These are phyloP conservation scores for Vanderwaltozyma tropicalis DNA, from an alignment of 805 yeast genomes.

Conservation along the genomic window DNA sequence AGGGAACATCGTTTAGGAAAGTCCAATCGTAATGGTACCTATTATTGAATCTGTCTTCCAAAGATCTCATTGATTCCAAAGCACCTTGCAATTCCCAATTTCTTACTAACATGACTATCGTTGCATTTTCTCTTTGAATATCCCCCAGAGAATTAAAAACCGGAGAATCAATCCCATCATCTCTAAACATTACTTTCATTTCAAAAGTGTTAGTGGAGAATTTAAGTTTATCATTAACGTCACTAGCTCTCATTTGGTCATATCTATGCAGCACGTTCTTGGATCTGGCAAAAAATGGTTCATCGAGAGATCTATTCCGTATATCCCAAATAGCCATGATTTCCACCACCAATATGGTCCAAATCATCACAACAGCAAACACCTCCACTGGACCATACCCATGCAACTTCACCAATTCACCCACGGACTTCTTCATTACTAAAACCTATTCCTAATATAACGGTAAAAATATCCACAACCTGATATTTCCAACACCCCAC, in stretches of 20 bases:
- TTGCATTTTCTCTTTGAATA: slow-evolving; percentile 45
- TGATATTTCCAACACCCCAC: too few relatives aligned
- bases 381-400: too few relatives aligned
- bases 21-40: slow-evolving; percentile 69
- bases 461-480: too few relatives aligned
- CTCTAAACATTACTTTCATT: slow-evolving; percentile 6
- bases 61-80: slow-evolving; percentile 59
- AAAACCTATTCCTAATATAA: too few relatives aligned
- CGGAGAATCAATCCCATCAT: background rate
- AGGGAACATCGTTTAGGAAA: slow-evolving; percentile 65
- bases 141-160: background rate
- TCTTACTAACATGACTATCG: slow-evolving; percentile 77
- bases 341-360: too few relatives aligned
- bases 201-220: slow-evolving; percentile 22
- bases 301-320: too few relatives aligned
- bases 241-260: slow-evolving; percentile 8
- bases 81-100: slow-evolving; percentile 73
- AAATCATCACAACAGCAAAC: too few relatives aligned
- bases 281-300: slow-evolving; percentile 6
- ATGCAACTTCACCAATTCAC: too few relatives aligned
- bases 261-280: slow-evolving; percentile 8
- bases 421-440: too few relatives aligned
- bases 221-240: slow-evolving; percentile 9
- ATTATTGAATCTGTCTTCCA: slow-evolving; percentile 65
- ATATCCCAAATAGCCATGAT: too few relatives aligned